Conservation (phyloP, 176 grass and related monocot genomes). For the Typha latifolia region DNA sequence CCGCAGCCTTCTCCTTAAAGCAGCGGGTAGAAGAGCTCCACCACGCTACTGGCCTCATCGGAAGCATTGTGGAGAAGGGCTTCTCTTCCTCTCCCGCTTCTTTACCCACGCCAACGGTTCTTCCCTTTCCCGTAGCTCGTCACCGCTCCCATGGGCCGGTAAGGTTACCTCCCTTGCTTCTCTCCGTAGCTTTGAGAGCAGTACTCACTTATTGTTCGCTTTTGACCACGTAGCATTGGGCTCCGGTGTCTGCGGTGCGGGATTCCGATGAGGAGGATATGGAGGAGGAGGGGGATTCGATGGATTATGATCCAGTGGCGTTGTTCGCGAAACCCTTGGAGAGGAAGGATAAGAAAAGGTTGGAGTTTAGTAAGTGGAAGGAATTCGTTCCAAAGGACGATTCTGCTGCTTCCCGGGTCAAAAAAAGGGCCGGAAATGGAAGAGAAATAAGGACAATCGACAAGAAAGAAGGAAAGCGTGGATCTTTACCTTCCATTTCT, state of each 20-base stretch:
- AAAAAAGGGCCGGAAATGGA: slow-evolving; percentile 15
- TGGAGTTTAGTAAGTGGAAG: slow-evolving; percentile 70
- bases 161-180: slow-evolving; percentile 2
- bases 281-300: slow-evolving; percentile 38
- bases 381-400: slow-evolving; percentile 31
- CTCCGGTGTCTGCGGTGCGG: slow-evolving; percentile 15
- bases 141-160: slow-evolving; percentile 87
- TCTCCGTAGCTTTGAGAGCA: background rate
- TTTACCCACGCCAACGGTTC: slow-evolving; percentile 42
- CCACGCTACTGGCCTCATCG: slow-evolving; percentile 40
- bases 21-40: slow-evolving; percentile 14
- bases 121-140: slow-evolving; percentile 87
- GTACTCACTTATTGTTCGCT: slow-evolving; percentile 4
- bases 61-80: slow-evolving; percentile 87
- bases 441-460: slow-evolving; percentile 8
- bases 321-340: slow-evolving; percentile 31
- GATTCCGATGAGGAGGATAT: slow-evolving; percentile 7
- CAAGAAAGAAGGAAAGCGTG: slow-evolving; percentile 10
- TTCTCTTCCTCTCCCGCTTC: slow-evolving; percentile 41
- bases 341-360: slow-evolving; percentile 73
- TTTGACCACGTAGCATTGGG: slow-evolving; percentile 45
- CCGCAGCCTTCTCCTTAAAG: slow-evolving; percentile 17
- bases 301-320: slow-evolving; percentile 24
- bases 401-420: slow-evolving; percentile 23
- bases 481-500: slow-evolving; percentile 3